Conservation (phyloP, 805 yeast genomes). For the Candida krabiensis region DNA sequence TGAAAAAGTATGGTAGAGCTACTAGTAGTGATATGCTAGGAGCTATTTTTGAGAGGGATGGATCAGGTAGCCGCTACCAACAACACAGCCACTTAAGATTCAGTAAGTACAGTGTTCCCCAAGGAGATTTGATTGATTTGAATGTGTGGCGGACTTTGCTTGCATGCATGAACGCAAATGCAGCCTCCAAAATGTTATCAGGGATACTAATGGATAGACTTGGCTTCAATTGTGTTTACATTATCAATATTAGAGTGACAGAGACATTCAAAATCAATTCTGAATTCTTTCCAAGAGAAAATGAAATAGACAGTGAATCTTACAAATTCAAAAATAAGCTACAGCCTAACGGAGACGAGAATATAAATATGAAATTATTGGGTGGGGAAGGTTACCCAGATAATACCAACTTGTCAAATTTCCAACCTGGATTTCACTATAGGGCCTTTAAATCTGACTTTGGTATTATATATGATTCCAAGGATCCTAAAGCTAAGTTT, state of each 20-base stretch:
- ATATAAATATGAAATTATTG: constrained; percentile 43
- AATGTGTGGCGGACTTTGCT: constrained; percentile 38
- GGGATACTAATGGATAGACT: constrained; percentile 36
- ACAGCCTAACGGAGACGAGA: constrained; percentile 37
- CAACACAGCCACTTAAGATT: constrained; percentile 48
- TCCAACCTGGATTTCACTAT: constrained; percentile 38
- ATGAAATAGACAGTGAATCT: constrained; percentile 44
- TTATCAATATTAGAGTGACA: constrained; percentile 51
- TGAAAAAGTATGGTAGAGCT: constrained; percentile 56
- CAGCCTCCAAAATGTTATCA: constrained; percentile 44
- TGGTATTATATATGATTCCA: constrained; percentile 45
- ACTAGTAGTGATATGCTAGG: constrained; percentile 39
- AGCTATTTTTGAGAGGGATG: constrained; percentile 62
- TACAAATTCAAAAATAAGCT: constrained; percentile 41
- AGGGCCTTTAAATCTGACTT: constrained; percentile 50
- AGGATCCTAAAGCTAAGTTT: constrained; percentile 33
- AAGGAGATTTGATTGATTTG: constrained; percentile 31
- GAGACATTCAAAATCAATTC: constrained; percentile 43
- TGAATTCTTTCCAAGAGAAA: constrained; percentile 45
- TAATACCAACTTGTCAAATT: constrained; percentile 14
- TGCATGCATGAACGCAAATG: constrained; percentile 39
- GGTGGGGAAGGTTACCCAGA: constrained; percentile 41
- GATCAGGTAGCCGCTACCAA: constrained; percentile 61
- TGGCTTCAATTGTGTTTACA: constrained; percentile 44
- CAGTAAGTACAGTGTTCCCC: constrained; percentile 31